Evolutionary conservation across 345 rosid species (phyloP).

Genomic region (Dimocarpus longan): DNA sequence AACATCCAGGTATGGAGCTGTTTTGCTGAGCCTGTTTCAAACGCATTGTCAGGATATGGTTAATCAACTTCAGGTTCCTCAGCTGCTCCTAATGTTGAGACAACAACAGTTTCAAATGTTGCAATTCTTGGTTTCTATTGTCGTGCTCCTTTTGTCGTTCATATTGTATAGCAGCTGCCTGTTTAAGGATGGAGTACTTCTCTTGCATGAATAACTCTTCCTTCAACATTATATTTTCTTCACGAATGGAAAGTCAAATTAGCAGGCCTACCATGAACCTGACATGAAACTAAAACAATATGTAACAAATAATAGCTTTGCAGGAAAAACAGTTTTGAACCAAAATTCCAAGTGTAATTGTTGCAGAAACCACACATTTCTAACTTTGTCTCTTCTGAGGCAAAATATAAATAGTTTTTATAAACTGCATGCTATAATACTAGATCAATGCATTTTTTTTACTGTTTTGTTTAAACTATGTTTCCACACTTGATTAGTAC

Average conservation of each 20-base stretch:
- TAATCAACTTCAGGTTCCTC: conserved; percentile 74
- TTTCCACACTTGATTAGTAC: neutral
- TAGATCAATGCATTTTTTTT: neutral
- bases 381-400: no score
- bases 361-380: no score
- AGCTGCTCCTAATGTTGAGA: conserved; percentile 79
- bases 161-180: conserved; percentile 84
- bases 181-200: conserved; percentile 75
- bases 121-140: conserved; percentile 56
- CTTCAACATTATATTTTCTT: conserved; percentile 71
- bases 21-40: conserved; percentile 69
- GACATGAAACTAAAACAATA: neutral
- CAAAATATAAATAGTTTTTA: neutral
- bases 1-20: conserved; percentile 63
- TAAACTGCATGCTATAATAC: neutral
- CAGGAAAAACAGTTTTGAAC: neutral
- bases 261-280: neutral
- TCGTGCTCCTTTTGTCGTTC: conserved; percentile 78
- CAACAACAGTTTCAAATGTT: conserved; percentile 61
- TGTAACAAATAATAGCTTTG: neutral
- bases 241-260: conserved; percentile 13
- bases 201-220: conserved; percentile 63
- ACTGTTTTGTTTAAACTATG: neutral
- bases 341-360: neutral
- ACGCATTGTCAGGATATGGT: conserved; percentile 78